Base-by-base conservation (phyloP, 1,284 basidiomycete species). In the Ceratobasidium theobromae region DNA sequence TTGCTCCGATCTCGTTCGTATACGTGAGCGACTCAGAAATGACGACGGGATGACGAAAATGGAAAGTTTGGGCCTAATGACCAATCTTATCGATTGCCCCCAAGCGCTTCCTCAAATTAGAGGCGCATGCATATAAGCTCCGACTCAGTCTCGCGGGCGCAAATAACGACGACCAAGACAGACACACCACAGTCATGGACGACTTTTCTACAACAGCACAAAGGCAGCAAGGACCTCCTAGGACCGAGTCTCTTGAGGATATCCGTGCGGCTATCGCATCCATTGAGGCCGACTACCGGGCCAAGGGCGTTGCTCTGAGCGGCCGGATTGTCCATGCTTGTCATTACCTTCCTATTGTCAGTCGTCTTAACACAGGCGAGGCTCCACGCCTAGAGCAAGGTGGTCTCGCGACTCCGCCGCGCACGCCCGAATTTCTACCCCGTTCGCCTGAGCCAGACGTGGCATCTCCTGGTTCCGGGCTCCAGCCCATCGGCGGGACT, bases 311-410 rank as follows among this genome's bases (percentile, higher is more conserved):
- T 65, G 79, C 82, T 1, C 83, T 95, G 60, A 88, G 88, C 4
- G 93, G 93, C 4, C 85, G 93, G 53, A 89, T 95, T 74, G 83
- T 95, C 71, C 93, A 95, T 72, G 86, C 95, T 70, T 89, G 86
- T 76, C 90, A 93, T 75, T 89, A 91, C 73, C 84, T 93, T 60
- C 90, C 90, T 67, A 79, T 92, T 72, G 77, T 79, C 23, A 81
- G 84, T 14, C 82, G 85, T 23, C 81, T 90, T 71, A 74, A 81
- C 71, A 75, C 77, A 18, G 74, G 71, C 38, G 53, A 58, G 27
- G 58, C 71, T 51, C 46, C 32, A 35, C 45, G 58, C 30, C 71
- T 70, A 54, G 75, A 16, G 72, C 78, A 2, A 4, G n/a, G 32
- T 14, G 84, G 81, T 43, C 81, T 89, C 40, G 80, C 83, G 65